These are phyloP conservation scores for Kalmanozyma brasiliensis DNA, from an alignment of 1,284 basidiomycete species.

Conservation along the genomic window DNA sequence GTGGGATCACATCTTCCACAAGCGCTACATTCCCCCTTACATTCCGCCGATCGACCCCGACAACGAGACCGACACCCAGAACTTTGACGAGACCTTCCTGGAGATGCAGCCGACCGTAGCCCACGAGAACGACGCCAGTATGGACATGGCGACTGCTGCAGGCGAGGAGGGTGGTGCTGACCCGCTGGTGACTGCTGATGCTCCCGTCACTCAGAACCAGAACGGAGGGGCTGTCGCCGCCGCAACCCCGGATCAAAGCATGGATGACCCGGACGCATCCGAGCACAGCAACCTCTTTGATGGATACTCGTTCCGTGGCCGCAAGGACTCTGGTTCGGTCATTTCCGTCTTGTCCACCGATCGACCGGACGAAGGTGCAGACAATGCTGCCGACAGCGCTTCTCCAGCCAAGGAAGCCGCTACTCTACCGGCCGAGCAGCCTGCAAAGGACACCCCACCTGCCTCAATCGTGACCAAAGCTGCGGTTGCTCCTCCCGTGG, in stretches of 20 bases:
- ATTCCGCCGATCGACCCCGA: slow-evolving; percentile 91
- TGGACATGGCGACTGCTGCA: slow-evolving; percentile 16
- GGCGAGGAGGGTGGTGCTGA: slow-evolving; percentile 11
- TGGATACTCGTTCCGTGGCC: slow-evolving; percentile 62
- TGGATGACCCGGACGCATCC: slow-evolving; percentile 35
- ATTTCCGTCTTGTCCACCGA: slow-evolving; percentile 39
- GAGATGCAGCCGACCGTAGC: slow-evolving; percentile 74
- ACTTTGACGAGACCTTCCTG: slow-evolving; percentile 96
- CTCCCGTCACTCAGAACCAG: background rate
- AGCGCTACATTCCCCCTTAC: slow-evolving; percentile 96
- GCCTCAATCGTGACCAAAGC: slow-evolving; percentile 14
- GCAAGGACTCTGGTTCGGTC: slow-evolving; percentile 60
- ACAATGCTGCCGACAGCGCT: slow-evolving; percentile 8
- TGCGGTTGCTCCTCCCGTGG: slow-evolving; percentile 13
- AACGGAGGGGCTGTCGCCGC: slow-evolving; percentile 7
- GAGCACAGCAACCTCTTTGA: slow-evolving; percentile 55
- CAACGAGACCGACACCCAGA: slow-evolving; percentile 93
- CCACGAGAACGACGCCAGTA: slow-evolving; percentile 31
- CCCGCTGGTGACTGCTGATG: slow-evolving; percentile 22
- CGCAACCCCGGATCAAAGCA: slow-evolving; percentile 34
- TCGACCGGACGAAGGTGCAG: slow-evolving; percentile 20
- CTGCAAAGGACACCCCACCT: background rate
- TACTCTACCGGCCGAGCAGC: background rate
- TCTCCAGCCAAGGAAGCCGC: slow-evolving; percentile 20
- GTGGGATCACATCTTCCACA: slow-evolving; percentile 91